Conservation (phyloP, 306 rosid genomes). For the Vicia faba region DNA sequence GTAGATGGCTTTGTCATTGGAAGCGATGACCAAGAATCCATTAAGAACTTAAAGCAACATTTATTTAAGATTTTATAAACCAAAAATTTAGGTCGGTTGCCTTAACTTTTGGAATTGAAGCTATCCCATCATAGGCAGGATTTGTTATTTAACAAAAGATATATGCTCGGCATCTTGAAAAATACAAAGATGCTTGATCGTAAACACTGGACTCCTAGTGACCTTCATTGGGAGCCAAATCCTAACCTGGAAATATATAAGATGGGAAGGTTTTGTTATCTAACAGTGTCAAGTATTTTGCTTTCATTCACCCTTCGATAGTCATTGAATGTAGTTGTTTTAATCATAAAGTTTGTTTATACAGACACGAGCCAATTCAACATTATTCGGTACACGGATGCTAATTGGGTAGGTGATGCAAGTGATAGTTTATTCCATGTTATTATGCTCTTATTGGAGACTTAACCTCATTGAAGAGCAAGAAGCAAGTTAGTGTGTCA, state of each 20-base stretch:
- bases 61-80: background rate
- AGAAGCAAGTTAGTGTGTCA: background rate
- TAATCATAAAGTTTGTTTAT: background rate
- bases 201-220: background rate
- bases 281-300: background rate
- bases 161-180: background rate
- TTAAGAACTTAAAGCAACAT: background rate
- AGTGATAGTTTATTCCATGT: background rate
- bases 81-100: background rate
- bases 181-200: background rate
- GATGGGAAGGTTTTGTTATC: background rate
- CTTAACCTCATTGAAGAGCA: background rate
- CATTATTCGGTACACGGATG: background rate
- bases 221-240: conserved; percentile 6
- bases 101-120: background rate
- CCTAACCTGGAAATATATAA: background rate
- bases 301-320: background rate
- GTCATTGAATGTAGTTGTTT: background rate
- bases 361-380: background rate
- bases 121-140: background rate
- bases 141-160: background rate
- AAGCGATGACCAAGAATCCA: background rate
- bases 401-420: background rate
- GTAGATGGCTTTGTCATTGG: background rate
- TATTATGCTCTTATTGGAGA: background rate